Evolutionary conservation across 768 basidiomycete species (phyloP).

Genomic region (Mycena sanguinolenta): DNA sequence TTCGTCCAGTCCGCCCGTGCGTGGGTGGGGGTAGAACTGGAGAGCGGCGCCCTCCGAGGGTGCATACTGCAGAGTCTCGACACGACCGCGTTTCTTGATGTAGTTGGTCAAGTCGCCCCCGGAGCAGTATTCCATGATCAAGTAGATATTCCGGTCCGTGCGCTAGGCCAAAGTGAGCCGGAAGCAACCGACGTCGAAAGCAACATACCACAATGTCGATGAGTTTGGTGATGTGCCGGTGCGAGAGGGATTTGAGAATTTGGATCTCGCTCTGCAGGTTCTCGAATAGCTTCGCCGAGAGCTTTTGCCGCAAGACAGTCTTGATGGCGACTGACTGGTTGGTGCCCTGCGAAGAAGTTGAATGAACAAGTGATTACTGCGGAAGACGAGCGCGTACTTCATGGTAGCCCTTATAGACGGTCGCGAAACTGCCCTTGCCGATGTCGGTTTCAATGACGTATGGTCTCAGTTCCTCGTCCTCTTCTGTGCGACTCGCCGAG

Average conservation of each 20-base stretch:
- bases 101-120: constrained; percentile 97
- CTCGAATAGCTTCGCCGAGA: constrained; percentile 93
- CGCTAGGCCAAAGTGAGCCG: constrained; percentile 56
- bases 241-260: constrained; percentile 93
- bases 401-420: constrained; percentile 94
- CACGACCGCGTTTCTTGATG: constrained; percentile 96
- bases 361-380: neutral
- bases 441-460: constrained; percentile 84
- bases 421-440: constrained; percentile 95
- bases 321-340: constrained; percentile 91
- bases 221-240: constrained; percentile 93
- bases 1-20: constrained; percentile 91
- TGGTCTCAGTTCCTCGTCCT: constrained; percentile 81
- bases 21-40: constrained; percentile 92
- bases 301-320: constrained; percentile 88
- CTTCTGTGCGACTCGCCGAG: constrained; percentile 43
- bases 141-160: constrained; percentile 85
- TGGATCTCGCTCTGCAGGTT: constrained; percentile 99
- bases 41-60: constrained; percentile 77
- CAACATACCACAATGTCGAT: constrained; percentile 88
- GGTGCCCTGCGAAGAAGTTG: constrained; percentile 67
- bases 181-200: constrained; percentile 36
- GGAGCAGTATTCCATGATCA: constrained; percentile 97
- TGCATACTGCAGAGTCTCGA: constrained; percentile 88
- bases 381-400: constrained; percentile 64